Conservation (phyloP, 768 basidiomycete genomes). For the Agaricus subrufescens region DNA sequence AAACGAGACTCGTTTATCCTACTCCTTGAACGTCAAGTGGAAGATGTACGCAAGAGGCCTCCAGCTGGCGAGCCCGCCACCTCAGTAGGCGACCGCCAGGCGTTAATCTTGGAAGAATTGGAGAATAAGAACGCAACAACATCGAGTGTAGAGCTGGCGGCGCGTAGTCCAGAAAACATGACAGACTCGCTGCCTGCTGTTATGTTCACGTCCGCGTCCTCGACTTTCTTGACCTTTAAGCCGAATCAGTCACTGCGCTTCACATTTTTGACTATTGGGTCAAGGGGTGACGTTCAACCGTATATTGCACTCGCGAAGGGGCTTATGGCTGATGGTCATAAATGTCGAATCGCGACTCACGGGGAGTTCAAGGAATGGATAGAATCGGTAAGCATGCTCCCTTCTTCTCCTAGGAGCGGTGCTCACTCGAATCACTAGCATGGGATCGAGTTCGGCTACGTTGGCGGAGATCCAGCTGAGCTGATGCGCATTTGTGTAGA, state of each 20-base stretch:
- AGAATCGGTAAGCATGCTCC: conserved; percentile 65
- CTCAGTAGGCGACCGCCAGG: conserved; percentile 59
- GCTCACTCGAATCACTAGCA: conserved; percentile 44
- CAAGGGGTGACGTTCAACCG: conserved; percentile 95
- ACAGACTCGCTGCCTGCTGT: conserved; percentile 78
- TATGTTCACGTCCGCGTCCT: conserved; percentile 95
- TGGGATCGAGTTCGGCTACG: conserved; percentile 92
- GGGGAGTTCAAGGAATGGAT: conserved; percentile 95
- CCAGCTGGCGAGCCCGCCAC: conserved; percentile 39
- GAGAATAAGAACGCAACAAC: conserved; percentile 42
- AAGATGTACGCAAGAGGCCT: conserved; percentile 53
- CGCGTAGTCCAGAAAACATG: conserved; percentile 48
- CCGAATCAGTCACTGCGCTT: conserved; percentile 81
- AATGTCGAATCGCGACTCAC: conserved; percentile 88
- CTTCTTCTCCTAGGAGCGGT: neutral
- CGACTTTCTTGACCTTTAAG: conserved; percentile 95
- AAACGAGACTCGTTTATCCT: conserved; percentile 74
- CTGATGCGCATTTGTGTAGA: conserved; percentile 97
- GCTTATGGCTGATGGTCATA: conserved; percentile 85
- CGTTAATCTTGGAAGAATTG: conserved; percentile 82
- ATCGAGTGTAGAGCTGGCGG: conserved; percentile 36
- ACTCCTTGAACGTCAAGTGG: conserved; percentile 78
- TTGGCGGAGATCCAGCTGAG: conserved; percentile 97
- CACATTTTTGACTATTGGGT: conserved; percentile 95
- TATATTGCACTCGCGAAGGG: conserved; percentile 96